phyloP scores from a whole-genome alignment of 257 asterid genomes.

The Ophiorrhiza pumila region DNA sequence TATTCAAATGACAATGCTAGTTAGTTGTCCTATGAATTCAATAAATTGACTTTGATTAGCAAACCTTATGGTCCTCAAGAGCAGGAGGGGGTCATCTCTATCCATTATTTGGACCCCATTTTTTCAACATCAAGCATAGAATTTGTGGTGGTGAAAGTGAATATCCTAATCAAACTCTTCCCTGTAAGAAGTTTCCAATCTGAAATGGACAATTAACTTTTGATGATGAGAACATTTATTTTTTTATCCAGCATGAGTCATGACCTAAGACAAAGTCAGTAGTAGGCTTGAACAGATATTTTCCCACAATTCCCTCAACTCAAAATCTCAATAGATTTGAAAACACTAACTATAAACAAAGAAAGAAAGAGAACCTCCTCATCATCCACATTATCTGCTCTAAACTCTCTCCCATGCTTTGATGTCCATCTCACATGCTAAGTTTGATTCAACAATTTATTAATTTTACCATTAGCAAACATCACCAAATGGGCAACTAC shows the following conservation, averaged over 20 bases:
- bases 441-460: slow-evolving; percentile 7
- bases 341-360: no score
- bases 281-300: background rate
- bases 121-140: background rate
- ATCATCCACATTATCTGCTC: background rate
- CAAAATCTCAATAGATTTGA: no score
- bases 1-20: no score
- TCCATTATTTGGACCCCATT: background rate
- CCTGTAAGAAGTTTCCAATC: background rate
- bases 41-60: background rate
- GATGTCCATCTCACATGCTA: slow-evolving; percentile 23
- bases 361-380: background rate
- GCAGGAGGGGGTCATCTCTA: background rate
- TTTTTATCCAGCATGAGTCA: background rate
- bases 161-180: background rate
- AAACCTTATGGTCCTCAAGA: background rate
- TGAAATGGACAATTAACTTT: background rate
- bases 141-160: background rate
- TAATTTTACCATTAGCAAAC: slow-evolving; percentile 13
- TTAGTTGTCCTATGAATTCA: background rate
- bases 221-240: background rate
- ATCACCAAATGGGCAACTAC: slow-evolving; percentile 14
- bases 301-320: background rate
- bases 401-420: background rate
- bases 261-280: slow-evolving; percentile 3